Base-by-base conservation (phyloP, 495 filamentous ascomycete species). In the Neurospora discreta region DNA sequence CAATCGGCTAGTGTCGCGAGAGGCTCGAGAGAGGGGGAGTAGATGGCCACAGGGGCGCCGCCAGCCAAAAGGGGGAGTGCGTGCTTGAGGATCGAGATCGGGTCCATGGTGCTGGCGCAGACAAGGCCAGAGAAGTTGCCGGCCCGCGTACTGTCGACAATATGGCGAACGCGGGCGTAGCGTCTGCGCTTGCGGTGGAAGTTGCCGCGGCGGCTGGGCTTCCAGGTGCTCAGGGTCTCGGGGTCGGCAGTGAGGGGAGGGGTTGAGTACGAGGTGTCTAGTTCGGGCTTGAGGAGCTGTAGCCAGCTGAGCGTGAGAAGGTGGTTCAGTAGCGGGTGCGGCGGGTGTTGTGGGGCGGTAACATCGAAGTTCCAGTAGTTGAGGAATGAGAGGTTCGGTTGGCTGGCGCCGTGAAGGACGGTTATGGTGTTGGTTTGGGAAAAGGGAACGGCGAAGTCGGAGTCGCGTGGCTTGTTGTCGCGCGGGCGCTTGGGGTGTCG, bases 291-390 rank as follows among this genome's bases (percentile, higher is more conserved):
- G 23, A 97, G 80, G 20, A 99, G 86, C 81, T 97, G 94, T 1
- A 99, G 86, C 93, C 94, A 98, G 52, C 92, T 93, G 44, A 97
- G 82, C 0, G 89, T 88, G 78, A 93, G 91, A 33, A 99, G 89
- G 78, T 95, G 91, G 20, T 86, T 89, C 81, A 89, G 84, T 5
- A 99, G 87, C 0, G 95, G 95, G 76, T 99, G 96, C 5, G 81
- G 76, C 0, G 84, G 79, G 69, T 89, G 85, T 60, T 86, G 82
- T 3, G 93, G 91, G 67, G 85, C 86, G 71, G 88, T 88, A 67
- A 83, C 80, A 76, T 96, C 92, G 80, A 90, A 98, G 74, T 85
- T 85, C 80, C 96, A 98, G 83, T 97, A 93, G 78, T 91, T 91
- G 71, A 99, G 87, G 36, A 96, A 84, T 2, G 89, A 88, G 67